Base-by-base conservation (phyloP, 371 early-diverging fungal genomes). In the Mucor circinelloides region DNA sequence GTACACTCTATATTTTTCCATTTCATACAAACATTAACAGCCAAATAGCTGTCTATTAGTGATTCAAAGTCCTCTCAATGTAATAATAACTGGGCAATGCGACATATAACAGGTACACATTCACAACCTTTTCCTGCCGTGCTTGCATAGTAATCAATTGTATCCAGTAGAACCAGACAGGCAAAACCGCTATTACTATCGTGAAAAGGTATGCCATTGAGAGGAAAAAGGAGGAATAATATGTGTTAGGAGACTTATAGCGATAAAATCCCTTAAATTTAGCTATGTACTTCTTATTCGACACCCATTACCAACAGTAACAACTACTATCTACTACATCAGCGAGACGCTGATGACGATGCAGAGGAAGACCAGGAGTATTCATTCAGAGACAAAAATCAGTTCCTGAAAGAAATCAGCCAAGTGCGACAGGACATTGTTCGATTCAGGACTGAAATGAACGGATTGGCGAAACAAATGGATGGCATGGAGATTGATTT, bases 401-500 rank as follows among this genome's bases (percentile, higher is more conserved):
- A 65, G 30, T 60, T 73, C 12, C 40, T 69, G 27, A 66, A 36
- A 17, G 75, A 75, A 38, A 63, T 75, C 7, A 40, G 64, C 34
- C 63, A 66, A 64, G 83, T 83, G 15, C 66, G 83, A 34, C 60
- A 78, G 52, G 84, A 86, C 32, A 71, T 86, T 15, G 72, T 78
- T 32, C 60, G 76, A 6, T 82, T 85, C 59, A 78, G 81, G n/a
- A 75, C 73, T 38, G 81, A 86, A 62, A 64, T 86, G 60, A 84
- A 85, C 32, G 80, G 75, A 38, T 69, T 86, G 7, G 75, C 81
- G 8, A 82, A 78, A 30, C 85, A 86, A 55, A 78, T 86, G 81
- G 68, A 79, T 28, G 83, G 81, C 55, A 86, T 86, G 72, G 80
- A 81, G n/a, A 40, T 74, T 2, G 85, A 86, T 32, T 72, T 86